phyloP scores from a whole-genome alignment of 768 basidiomycete species.

The Hygrocybe coccinea region DNA sequence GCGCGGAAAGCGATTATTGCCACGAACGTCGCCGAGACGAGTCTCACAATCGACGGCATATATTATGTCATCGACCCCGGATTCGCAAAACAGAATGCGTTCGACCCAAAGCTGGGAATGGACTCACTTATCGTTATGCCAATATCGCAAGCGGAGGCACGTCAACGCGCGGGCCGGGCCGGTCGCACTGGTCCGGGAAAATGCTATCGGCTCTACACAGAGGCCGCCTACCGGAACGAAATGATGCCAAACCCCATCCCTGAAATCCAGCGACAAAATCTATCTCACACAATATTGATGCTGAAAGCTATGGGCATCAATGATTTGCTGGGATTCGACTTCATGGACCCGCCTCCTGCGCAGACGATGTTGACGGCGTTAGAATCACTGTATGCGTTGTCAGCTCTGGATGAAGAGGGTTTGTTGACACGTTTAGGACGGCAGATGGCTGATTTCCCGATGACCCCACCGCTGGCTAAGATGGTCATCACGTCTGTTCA shows the following conservation, averaged over 20 bases:
- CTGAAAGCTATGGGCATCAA: constrained; percentile 99
- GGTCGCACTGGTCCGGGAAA: constrained; percentile 98
- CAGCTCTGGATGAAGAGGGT: constrained; percentile 95
- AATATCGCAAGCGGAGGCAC: constrained; percentile 96
- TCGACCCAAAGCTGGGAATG: constrained; percentile 96
- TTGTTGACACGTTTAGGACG: constrained; percentile 88
- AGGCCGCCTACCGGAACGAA: constrained; percentile 96
- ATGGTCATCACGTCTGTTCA: constrained; percentile 99
- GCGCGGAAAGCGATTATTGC: constrained; percentile 99
- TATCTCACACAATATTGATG: constrained; percentile 88
- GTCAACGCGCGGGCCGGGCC: constrained; percentile 92
- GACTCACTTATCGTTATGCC: constrained; percentile 98
- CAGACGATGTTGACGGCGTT: constrained; percentile 96
- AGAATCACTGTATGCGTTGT: constrained; percentile 90
- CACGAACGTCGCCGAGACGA: constrained; percentile 99
- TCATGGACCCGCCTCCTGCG: constrained; percentile 98
- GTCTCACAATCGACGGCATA: constrained; percentile 95
- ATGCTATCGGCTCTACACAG: constrained; percentile 96
- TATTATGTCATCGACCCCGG: constrained; percentile 99
- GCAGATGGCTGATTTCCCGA: constrained; percentile 99
- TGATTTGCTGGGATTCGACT: constrained; percentile 95
- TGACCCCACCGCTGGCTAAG: constrained; percentile 94
- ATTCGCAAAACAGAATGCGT: constrained; percentile 98
- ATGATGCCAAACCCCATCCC: constrained; percentile 98
- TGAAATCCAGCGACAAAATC: constrained; percentile 93